These are phyloP conservation scores for Sporothrix globosa DNA, from an alignment of 2,329 filamentous ascomycete genomes.

Conservation along the genomic window DNA sequence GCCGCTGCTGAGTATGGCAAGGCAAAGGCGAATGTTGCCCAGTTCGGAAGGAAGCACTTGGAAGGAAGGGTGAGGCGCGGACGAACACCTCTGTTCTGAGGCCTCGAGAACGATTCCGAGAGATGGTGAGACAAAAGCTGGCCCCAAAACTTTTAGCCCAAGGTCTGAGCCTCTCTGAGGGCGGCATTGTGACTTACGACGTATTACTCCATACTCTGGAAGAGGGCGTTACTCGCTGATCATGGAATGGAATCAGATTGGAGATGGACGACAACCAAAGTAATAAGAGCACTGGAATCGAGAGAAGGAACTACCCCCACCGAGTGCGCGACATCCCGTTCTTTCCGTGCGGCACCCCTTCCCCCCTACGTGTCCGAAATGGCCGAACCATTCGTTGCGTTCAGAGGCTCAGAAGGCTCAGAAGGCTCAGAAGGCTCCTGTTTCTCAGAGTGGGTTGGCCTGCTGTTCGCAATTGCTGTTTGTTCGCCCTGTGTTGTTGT, in stretches of 20 bases:
- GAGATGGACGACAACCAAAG: slow-evolving; percentile 2
- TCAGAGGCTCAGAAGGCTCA: background rate
- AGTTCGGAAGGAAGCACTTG: no score
- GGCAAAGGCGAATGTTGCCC: background rate
- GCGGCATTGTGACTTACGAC: background rate
- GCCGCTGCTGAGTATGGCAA: slow-evolving; percentile 4
- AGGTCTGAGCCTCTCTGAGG: slow-evolving; percentile 8
- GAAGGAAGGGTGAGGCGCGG: slow-evolving; percentile 3
- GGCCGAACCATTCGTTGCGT: slow-evolving; percentile 17
- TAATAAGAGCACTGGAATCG: background rate
- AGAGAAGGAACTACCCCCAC: background rate
- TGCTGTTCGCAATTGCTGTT: background rate
- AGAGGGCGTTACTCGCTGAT: background rate
- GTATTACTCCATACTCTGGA: background rate
- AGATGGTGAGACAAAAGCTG: slow-evolving; percentile 9
- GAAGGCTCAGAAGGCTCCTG: background rate
- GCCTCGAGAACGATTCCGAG: background rate
- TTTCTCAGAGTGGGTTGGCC: background rate
- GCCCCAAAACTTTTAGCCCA: slow-evolving; percentile 3
- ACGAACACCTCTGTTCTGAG: background rate
- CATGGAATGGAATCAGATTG: background rate
- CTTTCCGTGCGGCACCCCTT: background rate
- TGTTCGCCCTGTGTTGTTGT: slow-evolving; percentile 6
- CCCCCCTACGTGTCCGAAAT: background rate
- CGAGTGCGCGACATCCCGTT: slow-evolving; percentile 18